A percentile compares a stretch with the other conserved stretches of the same genome.
Conservation (phyloP, 768 basidiomycete species). For the Amanita molliuscula region DNA sequence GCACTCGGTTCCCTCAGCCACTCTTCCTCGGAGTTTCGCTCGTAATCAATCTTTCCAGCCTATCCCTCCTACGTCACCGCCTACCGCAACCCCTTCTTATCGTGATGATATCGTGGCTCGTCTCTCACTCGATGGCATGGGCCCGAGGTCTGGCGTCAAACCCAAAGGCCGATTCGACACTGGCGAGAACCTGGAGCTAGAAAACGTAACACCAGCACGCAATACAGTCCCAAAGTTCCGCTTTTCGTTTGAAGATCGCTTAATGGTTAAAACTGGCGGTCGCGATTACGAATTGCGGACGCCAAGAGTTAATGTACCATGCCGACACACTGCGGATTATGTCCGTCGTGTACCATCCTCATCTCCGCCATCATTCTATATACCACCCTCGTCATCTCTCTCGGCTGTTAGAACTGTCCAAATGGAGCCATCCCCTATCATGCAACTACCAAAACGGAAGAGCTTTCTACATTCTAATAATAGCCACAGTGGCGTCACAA, state of each 20-base stretch:
- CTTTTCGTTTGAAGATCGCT: background rate
- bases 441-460: slow-evolving; percentile 30
- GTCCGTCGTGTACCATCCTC: slow-evolving; percentile 17
- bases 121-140: slow-evolving; percentile 42
- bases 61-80: slow-evolving; percentile 31
- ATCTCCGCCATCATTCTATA: slow-evolving; percentile 23
- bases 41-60: slow-evolving; percentile 22
- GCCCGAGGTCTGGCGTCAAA: slow-evolving; percentile 30
- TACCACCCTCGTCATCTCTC: slow-evolving; percentile 23
- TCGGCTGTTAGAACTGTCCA: slow-evolving; percentile 36
- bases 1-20: slow-evolving; percentile 2
- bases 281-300: background rate
- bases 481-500: background rate
- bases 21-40: slow-evolving; percentile 10
- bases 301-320: background rate
- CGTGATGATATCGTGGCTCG: slow-evolving; percentile 45
- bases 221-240: background rate
- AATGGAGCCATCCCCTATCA: slow-evolving; percentile 41
- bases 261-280: background rate
- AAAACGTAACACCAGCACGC: background rate
- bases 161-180: background rate
- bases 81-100: slow-evolving; percentile 38
- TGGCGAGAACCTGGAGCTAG: slow-evolving; percentile 5
- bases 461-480: background rate
- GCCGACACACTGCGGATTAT: slow-evolving; percentile 4